Conservation (phyloP, 441 rosid species). For the Croton setiger region DNA sequence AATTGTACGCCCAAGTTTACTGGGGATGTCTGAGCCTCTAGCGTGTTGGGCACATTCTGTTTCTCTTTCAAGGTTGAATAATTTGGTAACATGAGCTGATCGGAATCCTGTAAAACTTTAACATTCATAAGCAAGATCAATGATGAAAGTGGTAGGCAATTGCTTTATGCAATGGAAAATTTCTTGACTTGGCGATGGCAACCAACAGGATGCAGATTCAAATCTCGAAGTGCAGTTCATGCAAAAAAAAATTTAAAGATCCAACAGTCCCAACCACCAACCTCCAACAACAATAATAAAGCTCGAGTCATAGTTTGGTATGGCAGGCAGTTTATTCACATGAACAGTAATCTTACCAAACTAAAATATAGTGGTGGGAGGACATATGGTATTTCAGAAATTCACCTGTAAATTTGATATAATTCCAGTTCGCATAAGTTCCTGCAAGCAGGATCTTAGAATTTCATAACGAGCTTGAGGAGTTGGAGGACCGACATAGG, state of each 20-base stretch:
- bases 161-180: background rate
- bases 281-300: background rate
- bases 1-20: constrained; percentile 43
- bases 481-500: constrained; percentile 94
- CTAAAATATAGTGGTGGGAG: background rate
- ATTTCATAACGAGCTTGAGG: constrained; percentile 92
- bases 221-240: background rate
- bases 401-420: constrained; percentile 59
- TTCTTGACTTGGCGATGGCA: background rate
- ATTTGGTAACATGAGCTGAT: constrained; percentile 47
- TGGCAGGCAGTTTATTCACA: background rate
- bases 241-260: background rate
- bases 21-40: constrained; percentile 37
- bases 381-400: background rate
- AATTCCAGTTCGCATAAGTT: constrained; percentile 71
- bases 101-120: constrained; percentile 45
- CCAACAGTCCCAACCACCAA: background rate
- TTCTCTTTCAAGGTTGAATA: constrained; percentile 62
- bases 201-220: background rate
- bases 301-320: background rate
- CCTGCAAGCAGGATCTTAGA: constrained; percentile 77
- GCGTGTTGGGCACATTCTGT: constrained; percentile 34
- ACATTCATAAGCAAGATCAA: constrained; percentile 2
- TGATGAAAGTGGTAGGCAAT: background rate
- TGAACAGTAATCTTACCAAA: background rate